Evolutionary conservation across 2,329 filamentous ascomycete species (phyloP), one percentile per base, ranked within the genome.

Genomic region (Bipolaris cookei): DNA sequence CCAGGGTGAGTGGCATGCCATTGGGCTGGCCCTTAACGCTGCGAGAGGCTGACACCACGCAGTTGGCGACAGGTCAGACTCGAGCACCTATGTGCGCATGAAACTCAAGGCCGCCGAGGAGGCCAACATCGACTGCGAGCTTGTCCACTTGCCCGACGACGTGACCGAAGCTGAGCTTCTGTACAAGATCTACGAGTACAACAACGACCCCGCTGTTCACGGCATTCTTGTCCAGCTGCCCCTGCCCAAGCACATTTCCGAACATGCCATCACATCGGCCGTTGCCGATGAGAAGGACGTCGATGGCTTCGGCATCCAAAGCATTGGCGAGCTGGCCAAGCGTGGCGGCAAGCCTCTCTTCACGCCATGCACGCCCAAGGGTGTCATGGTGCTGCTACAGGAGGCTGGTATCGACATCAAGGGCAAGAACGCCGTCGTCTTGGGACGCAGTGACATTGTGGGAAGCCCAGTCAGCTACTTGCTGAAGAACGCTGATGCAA

Each of bases 11-110:
- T 62, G 43, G 43, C 44, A 42, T 21, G 46, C 53, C 47, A 60
- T 55, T 63, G 54, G 41, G 28, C 18, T 30, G 35, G 30, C 4
- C 5, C 37, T 16, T 18, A 18, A 18, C 11, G 14, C 8, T 30
- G 32, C 32, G n/a, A 21, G 32, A 32, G 43, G 43, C 62, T 67
- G 48, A 65, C 42, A 18, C 10, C 1, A 25, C 14, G 10, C 56
- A 95, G 95, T 99, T 68, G 95, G 93, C 75, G 90, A 93, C 77
- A 88, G 95, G 70, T 91, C 91, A 66, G 95, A 99, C 81, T 97
- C 93, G 35, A 90, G 91, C 73, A 98, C 94, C 50, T 99, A 99
- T 90, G 94, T 99, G 79, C 93, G 93, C 80, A 99, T 99, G 95
- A 99, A 99, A 83, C 82, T 97, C 73, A 99, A 97, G 85, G 95